Conservation (phyloP, 768 basidiomycete genomes). For the Coprinopsis sp. region DNA sequence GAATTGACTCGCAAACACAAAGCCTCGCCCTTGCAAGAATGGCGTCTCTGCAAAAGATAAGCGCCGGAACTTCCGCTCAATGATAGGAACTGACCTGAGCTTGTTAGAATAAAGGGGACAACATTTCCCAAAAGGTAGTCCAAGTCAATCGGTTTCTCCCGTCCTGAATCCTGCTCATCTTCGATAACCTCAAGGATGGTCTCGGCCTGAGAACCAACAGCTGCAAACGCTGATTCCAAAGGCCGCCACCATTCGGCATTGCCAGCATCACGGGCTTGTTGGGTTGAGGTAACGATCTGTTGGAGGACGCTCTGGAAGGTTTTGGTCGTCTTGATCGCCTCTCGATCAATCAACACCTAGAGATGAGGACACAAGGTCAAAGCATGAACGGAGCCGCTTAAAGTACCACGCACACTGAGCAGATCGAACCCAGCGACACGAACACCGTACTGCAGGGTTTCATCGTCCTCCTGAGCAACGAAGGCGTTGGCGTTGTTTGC, state of each 20-base stretch:
- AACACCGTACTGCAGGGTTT: conserved; percentile 75
- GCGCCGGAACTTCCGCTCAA: background rate
- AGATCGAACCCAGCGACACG: conserved; percentile 84
- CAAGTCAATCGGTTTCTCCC: conserved; percentile 69
- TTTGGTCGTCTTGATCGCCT: conserved; percentile 43
- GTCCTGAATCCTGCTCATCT: conserved; percentile 64
- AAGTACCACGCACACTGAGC: conserved; percentile 48
- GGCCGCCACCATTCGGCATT: conserved; percentile 83
- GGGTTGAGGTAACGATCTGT: conserved; percentile 53
- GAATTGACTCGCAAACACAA: conserved; percentile 92
- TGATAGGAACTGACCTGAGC: conserved; percentile 47
- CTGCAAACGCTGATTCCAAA: conserved; percentile 80
- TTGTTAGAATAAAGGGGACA: conserved; percentile 69
- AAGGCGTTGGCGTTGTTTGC: conserved; percentile 85
- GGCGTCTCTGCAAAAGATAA: conserved; percentile 56
- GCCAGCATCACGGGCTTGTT: conserved; percentile 49
- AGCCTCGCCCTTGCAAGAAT: conserved; percentile 92
- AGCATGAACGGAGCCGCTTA: background rate
- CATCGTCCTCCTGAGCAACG: conserved; percentile 92
- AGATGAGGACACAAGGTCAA: background rate
- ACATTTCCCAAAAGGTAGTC: conserved; percentile 70
- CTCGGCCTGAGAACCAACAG: conserved; percentile 76
- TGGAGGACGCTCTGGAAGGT: conserved; percentile 53
- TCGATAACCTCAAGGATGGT: conserved; percentile 72
- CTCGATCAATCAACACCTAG: conserved; percentile 57